These are phyloP conservation scores for Mycena vulgaris DNA, from an alignment of 768 basidiomycete genomes.

Conservation along the genomic window DNA sequence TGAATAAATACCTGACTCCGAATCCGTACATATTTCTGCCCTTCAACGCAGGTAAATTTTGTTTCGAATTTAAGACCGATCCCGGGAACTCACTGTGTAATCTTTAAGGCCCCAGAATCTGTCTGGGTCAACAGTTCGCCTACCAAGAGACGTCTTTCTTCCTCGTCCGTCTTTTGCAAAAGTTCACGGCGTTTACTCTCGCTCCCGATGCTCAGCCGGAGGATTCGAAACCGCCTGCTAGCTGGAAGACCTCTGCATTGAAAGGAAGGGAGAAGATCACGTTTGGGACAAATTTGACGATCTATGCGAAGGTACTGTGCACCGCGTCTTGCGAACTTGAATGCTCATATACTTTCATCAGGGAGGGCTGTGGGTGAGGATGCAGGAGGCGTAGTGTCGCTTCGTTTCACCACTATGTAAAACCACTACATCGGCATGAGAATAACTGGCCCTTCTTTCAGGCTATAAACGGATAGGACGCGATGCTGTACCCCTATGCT, in stretches of 20 bases:
- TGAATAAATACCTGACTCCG: conserved; percentile 40
- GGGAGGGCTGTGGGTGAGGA: conserved; percentile 23
- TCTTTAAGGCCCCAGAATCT: conserved; percentile 52
- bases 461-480: no score
- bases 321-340: not conserved
- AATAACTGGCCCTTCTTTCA: no score
- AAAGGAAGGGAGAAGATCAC: conserved; percentile 9
- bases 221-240: conserved; percentile 12
- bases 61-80: conserved; percentile 53
- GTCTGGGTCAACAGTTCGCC: conserved; percentile 54
- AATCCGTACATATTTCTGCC: conserved; percentile 65
- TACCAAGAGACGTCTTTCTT: conserved; percentile 28
- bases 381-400: conserved; percentile 4
- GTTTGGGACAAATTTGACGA: conserved; percentile 12
- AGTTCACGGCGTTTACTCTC: not conserved
- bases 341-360: not conserved
- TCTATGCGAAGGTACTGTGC: conserved; percentile 17
- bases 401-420: no score
- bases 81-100: conserved; percentile 37
- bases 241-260: conserved; percentile 2
- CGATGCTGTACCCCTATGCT: no score
- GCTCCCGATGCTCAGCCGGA: conserved; percentile 18
- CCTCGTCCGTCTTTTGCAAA: conserved; percentile 21
- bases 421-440: no score
- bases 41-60: conserved; percentile 57